Conservation (phyloP, 2,329 filamentous ascomycete species). For the Coleophoma crateriformis region DNA sequence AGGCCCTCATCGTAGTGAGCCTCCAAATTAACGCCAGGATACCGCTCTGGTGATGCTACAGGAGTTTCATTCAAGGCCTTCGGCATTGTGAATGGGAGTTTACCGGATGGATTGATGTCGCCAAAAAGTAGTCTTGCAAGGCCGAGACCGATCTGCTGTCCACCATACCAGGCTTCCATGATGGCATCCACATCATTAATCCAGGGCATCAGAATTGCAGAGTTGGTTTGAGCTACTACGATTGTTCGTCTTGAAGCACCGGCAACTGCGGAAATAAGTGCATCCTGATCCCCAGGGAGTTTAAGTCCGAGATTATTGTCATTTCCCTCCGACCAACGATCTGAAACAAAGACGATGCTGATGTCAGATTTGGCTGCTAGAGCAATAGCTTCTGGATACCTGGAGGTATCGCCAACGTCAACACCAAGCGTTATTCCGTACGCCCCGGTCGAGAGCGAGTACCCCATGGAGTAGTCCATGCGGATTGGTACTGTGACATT, state of each 20-base stretch:
- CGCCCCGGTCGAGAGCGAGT: constrained; percentile 5
- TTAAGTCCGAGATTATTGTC: constrained; percentile 11
- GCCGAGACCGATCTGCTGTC: constrained; percentile 60
- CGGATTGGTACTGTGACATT: constrained; percentile 5
- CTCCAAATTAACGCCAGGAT: not conserved
- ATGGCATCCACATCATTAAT: constrained; percentile 30
- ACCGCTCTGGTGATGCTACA: not conserved
- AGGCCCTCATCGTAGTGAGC: constrained; percentile 65
- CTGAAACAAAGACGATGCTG: constrained; percentile 13
- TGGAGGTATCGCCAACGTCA: constrained; percentile 1
- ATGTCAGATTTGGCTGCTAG: constrained; percentile 9
- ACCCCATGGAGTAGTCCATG: constrained; percentile 9
- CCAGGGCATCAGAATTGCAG: constrained; percentile 51
- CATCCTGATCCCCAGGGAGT: constrained; percentile 9
- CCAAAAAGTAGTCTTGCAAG: constrained; percentile 58
- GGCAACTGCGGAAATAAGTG: constrained; percentile 41
- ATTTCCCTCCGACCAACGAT: constrained; percentile 10
- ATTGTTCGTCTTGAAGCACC: constrained; percentile 49
- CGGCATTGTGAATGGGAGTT: constrained; percentile 29
- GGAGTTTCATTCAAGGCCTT: not conserved
- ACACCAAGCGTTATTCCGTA: constrained; percentile 12
- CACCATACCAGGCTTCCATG: constrained; percentile 43
- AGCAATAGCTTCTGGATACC: constrained; percentile 8
- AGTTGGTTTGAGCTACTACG: constrained; percentile 55
- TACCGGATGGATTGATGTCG: constrained; percentile 53